phyloP scores from a whole-genome alignment of 2,329 filamentous ascomycete species.

The Teratosphaeriaceae sp. region DNA sequence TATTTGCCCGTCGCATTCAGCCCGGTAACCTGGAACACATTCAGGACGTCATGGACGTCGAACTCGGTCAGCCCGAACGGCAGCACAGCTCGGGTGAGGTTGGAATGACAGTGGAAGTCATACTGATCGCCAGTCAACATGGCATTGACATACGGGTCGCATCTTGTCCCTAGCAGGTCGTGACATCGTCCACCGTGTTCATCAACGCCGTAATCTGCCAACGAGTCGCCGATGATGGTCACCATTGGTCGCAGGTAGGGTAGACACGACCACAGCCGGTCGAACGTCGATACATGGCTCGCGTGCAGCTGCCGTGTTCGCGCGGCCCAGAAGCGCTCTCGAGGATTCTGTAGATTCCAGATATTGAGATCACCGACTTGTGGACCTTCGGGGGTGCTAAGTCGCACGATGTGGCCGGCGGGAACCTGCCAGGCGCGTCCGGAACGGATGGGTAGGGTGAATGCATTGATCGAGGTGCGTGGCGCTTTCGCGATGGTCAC shows the following conservation, averaged over 20 bases:
- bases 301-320: constrained; percentile 73
- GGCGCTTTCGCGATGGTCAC: constrained; percentile 16
- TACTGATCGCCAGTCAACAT: constrained; percentile 65
- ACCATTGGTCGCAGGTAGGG: constrained; percentile 70
- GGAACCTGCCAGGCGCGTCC: constrained; percentile 67
- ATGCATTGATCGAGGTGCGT: constrained; percentile 18
- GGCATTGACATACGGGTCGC: constrained; percentile 80
- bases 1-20: constrained; percentile 66
- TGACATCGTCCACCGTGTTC: constrained; percentile 60
- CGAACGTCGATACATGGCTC: constrained; percentile 63
- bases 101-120: constrained; percentile 80
- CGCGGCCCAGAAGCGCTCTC: constrained; percentile 76
- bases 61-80: constrained; percentile 62
- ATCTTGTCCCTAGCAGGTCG: constrained; percentile 74
- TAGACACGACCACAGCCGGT: constrained; percentile 70
- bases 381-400: constrained; percentile 69
- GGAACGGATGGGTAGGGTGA: constrained; percentile 62
- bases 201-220: constrained; percentile 40
- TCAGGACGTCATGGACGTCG: constrained; percentile 80
- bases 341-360: constrained; percentile 69
- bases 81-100: constrained; percentile 65
- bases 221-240: constrained; percentile 61
- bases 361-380: constrained; percentile 82
- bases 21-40: constrained; percentile 79
- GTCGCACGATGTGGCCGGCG: constrained; percentile 60